Evolutionary conservation across 2,329 filamentous ascomycete species (phyloP).

Genomic region (Hyphodiscus sp.): DNA sequence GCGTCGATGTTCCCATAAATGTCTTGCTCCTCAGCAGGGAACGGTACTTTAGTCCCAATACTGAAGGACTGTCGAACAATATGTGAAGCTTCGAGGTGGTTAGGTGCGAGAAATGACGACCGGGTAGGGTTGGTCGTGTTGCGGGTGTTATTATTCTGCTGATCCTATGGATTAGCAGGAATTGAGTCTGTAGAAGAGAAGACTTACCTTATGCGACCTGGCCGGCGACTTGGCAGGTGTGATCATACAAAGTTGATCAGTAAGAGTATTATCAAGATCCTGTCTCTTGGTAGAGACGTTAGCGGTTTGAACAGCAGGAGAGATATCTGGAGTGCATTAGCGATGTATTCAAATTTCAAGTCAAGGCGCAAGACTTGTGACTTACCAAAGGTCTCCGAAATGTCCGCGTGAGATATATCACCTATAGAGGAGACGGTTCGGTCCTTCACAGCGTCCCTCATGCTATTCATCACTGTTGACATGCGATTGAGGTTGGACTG

Average conservation of each 20-base stretch:
- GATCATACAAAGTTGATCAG: slow-evolving; percentile 9
- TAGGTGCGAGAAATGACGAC: slow-evolving; percentile 55
- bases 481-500: slow-evolving; percentile 1
- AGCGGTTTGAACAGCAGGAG: not conserved
- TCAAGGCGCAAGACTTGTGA: too few species aligned
- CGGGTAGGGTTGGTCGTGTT: slow-evolving; percentile 42
- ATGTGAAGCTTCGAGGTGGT: slow-evolving; percentile 54
- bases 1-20: slow-evolving; percentile 54
- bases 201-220: too few species aligned
- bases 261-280: not conserved
- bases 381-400: too few species aligned
- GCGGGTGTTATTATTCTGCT: slow-evolving; percentile 20
- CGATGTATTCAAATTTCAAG: too few species aligned
- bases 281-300: slow-evolving; percentile 10
- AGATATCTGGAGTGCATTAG: too few species aligned
- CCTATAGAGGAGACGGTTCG: too few species aligned
- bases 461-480: too few species aligned
- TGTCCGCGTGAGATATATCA: too few species aligned
- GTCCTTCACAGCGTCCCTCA: too few species aligned
- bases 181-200: slow-evolving; percentile 1
- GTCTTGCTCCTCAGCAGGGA: slow-evolving; percentile 56
- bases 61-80: slow-evolving; percentile 45
- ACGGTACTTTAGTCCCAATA: slow-evolving; percentile 20
- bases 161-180: slow-evolving; percentile 12
- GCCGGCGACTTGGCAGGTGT: too few species aligned